Conservation (phyloP, 1,139 yeast genomes). For the Candida sojae region DNA sequence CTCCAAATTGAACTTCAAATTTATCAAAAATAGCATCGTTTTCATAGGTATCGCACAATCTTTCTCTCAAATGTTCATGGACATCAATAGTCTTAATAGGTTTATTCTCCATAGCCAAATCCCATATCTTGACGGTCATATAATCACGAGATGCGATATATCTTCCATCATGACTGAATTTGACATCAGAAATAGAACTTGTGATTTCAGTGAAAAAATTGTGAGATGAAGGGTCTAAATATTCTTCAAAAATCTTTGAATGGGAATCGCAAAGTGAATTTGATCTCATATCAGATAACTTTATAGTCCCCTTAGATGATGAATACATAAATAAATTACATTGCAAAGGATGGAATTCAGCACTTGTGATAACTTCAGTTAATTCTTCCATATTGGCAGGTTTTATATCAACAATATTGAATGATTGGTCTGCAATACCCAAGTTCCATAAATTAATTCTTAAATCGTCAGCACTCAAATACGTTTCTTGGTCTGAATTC, state of each 20-base stretch:
- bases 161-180: constrained; percentile 89
- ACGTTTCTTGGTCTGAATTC: constrained; percentile 95
- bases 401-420: constrained; percentile 95
- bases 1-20: constrained; percentile 94
- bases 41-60: constrained; percentile 96
- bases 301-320: constrained; percentile 94
- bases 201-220: constrained; percentile 98
- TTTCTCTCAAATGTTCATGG: constrained; percentile 91
- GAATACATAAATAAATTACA: constrained; percentile 96
- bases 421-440: constrained; percentile 92
- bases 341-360: constrained; percentile 91
- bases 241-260: constrained; percentile 88
- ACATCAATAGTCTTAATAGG: constrained; percentile 94
- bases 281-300: constrained; percentile 95
- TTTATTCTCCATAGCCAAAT: constrained; percentile 92
- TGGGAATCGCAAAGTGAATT: constrained; percentile 93
- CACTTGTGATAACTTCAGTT: constrained; percentile 97
- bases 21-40: constrained; percentile 98
- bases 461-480: constrained; percentile 89
- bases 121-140: constrained; percentile 98
- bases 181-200: constrained; percentile 89
- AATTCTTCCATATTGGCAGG: constrained; percentile 99
- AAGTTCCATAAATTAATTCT: constrained; percentile 96
- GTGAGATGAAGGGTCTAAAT: constrained; percentile 88
- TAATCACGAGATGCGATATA: constrained; percentile 96